Conservation (phyloP, 2,329 filamentous ascomycete species). For the Paecilomyces sp. region DNA sequence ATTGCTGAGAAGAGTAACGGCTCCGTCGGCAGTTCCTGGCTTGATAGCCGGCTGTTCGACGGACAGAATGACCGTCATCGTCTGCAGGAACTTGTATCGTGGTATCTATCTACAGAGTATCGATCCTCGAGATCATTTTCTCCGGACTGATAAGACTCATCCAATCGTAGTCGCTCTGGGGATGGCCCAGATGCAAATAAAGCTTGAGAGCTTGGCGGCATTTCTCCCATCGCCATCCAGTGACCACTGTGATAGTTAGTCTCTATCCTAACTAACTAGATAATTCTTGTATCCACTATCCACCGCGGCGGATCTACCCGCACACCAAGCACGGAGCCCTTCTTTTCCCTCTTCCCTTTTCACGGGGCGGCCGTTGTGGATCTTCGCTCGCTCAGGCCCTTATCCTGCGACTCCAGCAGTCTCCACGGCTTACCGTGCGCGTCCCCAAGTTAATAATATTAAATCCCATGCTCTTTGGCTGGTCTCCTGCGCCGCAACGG, state of each 20-base stretch:
- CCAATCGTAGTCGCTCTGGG: background rate
- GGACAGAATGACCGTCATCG: background rate
- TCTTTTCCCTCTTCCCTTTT: too few relatives aligned
- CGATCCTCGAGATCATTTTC: background rate
- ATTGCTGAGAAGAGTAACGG: background rate
- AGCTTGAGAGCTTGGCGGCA: background rate
- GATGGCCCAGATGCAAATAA: background rate
- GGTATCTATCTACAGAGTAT: background rate
- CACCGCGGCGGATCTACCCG: background rate
- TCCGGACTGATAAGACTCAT: background rate
- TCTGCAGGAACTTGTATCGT: background rate
- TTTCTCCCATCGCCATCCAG: background rate
- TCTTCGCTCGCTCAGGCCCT: background rate
- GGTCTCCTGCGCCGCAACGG: background rate
- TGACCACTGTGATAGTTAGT: background rate
- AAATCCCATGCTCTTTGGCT: background rate
- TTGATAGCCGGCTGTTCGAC: background rate
- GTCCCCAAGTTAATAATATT: background rate
- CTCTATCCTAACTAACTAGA: too few relatives aligned
- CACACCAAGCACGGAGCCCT: background rate
- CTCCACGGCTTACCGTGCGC: background rate
- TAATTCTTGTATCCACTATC: background rate
- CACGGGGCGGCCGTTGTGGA: background rate
- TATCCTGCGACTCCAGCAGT: background rate
- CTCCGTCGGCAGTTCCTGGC: background rate